Conservation (phyloP, 441 rosid species). For the Gossypium aridum region DNA sequence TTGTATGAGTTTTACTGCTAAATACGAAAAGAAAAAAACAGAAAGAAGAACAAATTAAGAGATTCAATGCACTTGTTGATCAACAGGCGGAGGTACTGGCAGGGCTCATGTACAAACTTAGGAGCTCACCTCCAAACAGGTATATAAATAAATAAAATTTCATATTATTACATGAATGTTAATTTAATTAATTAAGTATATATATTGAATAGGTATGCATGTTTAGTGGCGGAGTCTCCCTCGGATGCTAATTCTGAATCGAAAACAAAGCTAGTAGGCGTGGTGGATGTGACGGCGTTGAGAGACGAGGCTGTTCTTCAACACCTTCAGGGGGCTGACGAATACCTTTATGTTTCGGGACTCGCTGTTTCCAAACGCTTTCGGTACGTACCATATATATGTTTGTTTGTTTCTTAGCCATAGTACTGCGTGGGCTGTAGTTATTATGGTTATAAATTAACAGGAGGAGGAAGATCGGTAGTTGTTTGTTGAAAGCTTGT, state of each 20-base stretch:
- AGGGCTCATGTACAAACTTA: constrained; percentile 70
- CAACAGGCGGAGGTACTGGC: constrained; percentile 81
- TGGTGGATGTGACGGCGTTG: constrained; percentile 63
- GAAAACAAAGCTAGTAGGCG: constrained; percentile 43
- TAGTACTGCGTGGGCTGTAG: neutral
- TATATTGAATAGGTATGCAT: constrained; percentile 53
- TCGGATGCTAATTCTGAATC: constrained; percentile 13
- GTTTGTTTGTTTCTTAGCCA: neutral
- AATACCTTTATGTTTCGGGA: constrained; percentile 79
- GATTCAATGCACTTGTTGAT: neutral
- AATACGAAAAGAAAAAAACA: neutral
- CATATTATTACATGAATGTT: neutral
- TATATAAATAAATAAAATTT: neutral
- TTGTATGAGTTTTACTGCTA: neutral
- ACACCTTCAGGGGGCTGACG: constrained; percentile 47
- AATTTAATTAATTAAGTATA: neutral
- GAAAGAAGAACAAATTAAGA: neutral
- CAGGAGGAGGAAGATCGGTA: constrained; percentile 72
- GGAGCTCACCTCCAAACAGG: constrained; percentile 74
- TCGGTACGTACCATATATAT: constrained; percentile 29
- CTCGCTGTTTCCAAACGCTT: constrained; percentile 56
- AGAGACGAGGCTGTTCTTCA: constrained; percentile 45
- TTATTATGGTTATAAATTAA: neutral
- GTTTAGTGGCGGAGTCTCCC: constrained; percentile 61
- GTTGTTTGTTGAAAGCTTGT: constrained; percentile 60